Evolutionary conservation across 1,139 yeast species (phyloP).

Genomic region (Neolecta irregularis): DNA sequence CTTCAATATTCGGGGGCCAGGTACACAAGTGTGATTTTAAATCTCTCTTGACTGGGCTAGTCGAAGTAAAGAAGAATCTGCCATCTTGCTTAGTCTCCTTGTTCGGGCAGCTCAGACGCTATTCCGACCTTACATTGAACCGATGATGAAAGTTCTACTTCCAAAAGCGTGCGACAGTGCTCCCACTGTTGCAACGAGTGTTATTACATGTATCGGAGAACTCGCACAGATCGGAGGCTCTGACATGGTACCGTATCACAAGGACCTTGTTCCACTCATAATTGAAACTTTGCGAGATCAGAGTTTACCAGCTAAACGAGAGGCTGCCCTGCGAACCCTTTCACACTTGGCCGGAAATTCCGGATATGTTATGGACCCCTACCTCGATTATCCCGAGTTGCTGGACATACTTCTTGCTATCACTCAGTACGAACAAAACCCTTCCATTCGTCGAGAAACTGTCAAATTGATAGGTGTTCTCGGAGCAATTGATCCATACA

Average conservation of each 20-base stretch:
- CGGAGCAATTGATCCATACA: slow-evolving; percentile 94
- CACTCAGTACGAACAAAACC: slow-evolving; percentile 62
- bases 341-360: slow-evolving; percentile 84
- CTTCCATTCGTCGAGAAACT: slow-evolving; percentile 65
- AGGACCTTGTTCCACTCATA: slow-evolving; percentile 70
- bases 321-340: slow-evolving; percentile 73
- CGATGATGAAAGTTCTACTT: slow-evolving; percentile 67
- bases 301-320: slow-evolving; percentile 69
- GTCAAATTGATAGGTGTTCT: slow-evolving; percentile 78
- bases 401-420: slow-evolving; percentile 69
- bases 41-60: slow-evolving; percentile 21
- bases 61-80: slow-evolving; percentile 76
- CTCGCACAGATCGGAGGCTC: slow-evolving; percentile 80
- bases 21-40: not conserved
- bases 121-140: slow-evolving; percentile 77
- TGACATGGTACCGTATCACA: slow-evolving; percentile 56
- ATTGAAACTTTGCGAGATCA: slow-evolving; percentile 84
- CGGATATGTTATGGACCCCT: slow-evolving; percentile 89
- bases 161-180: slow-evolving; percentile 61
- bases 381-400: slow-evolving; percentile 78
- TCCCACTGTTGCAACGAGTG: slow-evolving; percentile 44
- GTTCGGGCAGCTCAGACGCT: slow-evolving; percentile 66
- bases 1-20: slow-evolving; percentile 56
- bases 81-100: slow-evolving; percentile 54
- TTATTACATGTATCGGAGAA: slow-evolving; percentile 81